These are phyloP conservation scores for Harringtonia aguacate DNA, from an alignment of 2,329 filamentous ascomycete genomes.

Conservation along the genomic window DNA sequence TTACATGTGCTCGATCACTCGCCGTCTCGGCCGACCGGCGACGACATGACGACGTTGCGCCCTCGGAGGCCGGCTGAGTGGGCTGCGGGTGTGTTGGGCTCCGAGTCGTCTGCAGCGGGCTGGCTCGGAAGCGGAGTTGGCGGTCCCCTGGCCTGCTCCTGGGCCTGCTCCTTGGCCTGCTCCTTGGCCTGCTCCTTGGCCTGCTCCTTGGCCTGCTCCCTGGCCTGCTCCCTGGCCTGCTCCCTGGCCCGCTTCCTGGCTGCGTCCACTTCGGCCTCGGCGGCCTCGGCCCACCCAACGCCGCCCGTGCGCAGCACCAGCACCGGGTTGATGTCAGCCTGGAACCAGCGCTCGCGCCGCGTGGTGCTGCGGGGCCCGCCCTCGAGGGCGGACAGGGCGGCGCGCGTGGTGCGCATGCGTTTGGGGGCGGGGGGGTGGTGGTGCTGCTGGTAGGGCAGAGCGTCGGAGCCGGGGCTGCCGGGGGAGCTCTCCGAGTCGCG, in stretches of 20 bases:
- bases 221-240: too few species aligned
- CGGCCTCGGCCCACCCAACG: slow-evolving; percentile 15
- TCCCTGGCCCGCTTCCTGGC: too few species aligned
- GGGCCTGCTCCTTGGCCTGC: too few species aligned
- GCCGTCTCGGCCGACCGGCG: background rate
- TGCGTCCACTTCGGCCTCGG: background rate
- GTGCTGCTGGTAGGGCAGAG: too few species aligned
- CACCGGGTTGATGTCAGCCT: slow-evolving; percentile 40
- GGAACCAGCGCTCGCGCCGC: slow-evolving; percentile 59
- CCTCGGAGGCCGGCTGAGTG: background rate
- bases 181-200: too few species aligned
- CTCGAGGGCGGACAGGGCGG: slow-evolving; percentile 59
- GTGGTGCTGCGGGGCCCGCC: slow-evolving; percentile 51
- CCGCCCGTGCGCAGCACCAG: slow-evolving; percentile 46
- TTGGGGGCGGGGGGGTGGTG: slow-evolving; percentile 26
- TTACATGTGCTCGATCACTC: background rate
- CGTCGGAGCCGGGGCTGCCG: too few species aligned
- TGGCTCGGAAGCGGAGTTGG: too few species aligned
- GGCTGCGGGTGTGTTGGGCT: too few species aligned
- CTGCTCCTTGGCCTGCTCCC: too few species aligned
- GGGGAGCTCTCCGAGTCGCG: background rate
- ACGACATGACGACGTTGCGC: background rate
- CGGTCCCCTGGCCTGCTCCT: too few species aligned
- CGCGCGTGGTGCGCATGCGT: slow-evolving; percentile 53
- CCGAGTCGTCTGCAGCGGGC: too few species aligned